Percentiles rank a stretch among this genome's conserved stretches.
Conservation (phyloP, 2,329 filamentous ascomycete species). For the Alternaria alternata region DNA sequence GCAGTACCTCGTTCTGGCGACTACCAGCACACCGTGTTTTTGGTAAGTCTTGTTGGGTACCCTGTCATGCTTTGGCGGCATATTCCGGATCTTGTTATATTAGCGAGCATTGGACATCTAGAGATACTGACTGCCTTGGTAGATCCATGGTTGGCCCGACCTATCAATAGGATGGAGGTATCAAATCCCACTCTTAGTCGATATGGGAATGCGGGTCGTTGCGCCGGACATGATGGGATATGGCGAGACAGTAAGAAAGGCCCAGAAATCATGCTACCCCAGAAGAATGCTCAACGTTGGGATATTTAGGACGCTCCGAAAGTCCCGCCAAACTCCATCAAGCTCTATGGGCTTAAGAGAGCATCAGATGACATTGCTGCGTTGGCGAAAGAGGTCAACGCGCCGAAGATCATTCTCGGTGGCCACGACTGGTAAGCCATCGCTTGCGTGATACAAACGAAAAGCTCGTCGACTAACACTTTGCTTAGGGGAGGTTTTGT, state of each 20-base stretch:
- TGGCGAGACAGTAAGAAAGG: slow-evolving; percentile 68
- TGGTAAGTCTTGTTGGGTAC: slow-evolving; percentile 50
- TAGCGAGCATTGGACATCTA: background rate
- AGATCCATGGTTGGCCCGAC: slow-evolving; percentile 85
- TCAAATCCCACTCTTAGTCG: slow-evolving; percentile 80
- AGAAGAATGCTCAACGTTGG: background rate
- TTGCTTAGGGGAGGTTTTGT: slow-evolving; percentile 72
- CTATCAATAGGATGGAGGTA: slow-evolving; percentile 85
- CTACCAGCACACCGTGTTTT: slow-evolving; percentile 62
- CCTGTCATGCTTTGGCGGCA: slow-evolving; percentile 6
- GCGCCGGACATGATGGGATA: slow-evolving; percentile 90
- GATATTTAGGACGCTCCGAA: slow-evolving; percentile 50
- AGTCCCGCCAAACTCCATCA: slow-evolving; percentile 67
- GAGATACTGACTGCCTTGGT: background rate
- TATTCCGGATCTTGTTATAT: background rate
- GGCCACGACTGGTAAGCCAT: slow-evolving; percentile 79
- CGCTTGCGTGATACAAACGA: background rate
- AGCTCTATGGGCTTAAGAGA: slow-evolving; percentile 74
- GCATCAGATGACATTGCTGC: slow-evolving; percentile 76
- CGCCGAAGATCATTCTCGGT: slow-evolving; percentile 75
- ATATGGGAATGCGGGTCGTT: slow-evolving; percentile 78
- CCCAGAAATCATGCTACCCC: background rate
- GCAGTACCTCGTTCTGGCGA: slow-evolving; percentile 55
- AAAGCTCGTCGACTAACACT: slow-evolving; percentile 3
- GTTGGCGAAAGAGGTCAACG: slow-evolving; percentile 67